phyloP scores from a whole-genome alignment of 2,329 filamentous ascomycete genomes.

The Trichoderma endophyticum region DNA sequence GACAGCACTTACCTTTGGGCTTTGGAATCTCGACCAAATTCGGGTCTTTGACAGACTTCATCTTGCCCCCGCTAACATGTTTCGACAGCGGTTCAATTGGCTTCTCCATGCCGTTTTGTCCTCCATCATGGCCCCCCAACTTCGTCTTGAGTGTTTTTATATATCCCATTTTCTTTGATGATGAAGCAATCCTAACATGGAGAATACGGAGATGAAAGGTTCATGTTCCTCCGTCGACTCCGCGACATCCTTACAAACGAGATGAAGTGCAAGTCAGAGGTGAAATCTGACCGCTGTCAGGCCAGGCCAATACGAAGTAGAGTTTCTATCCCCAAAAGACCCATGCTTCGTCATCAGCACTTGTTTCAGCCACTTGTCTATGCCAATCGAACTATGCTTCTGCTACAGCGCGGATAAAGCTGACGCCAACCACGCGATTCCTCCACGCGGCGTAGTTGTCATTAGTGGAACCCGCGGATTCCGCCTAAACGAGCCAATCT shows the following conservation, averaged over 20 bases:
- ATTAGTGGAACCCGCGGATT: neutral
- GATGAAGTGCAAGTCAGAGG: neutral
- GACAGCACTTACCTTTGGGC: neutral
- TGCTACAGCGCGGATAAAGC: neutral
- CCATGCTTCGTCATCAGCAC: slow-evolving; percentile 7
- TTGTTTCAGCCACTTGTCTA: slow-evolving; percentile 7
- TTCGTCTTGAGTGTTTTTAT: slow-evolving; percentile 1
- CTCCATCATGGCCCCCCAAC: neutral
- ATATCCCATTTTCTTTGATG: neutral
- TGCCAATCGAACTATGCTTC: neutral
- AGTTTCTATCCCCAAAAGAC: neutral
- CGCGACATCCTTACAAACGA: neutral
- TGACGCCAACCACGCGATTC: neutral
- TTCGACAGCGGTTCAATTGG: neutral
- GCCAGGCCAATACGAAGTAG: neutral
- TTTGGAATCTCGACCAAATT: slow-evolving; percentile 14
- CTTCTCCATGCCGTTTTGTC: neutral
- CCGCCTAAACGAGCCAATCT: slow-evolving; percentile 3
- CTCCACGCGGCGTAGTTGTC: neutral
- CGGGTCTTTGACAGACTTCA: neutral
- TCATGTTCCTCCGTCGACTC: neutral
- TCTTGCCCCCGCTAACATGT: neutral
- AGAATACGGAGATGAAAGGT: neutral
- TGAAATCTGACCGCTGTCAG: neutral
- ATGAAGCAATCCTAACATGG: neutral